Percentiles rank a stretch among this genome's conserved stretches.
Evolutionary conservation across 2,329 filamentous ascomycete genomes (phyloP).

Genomic region (Cyphellophora europaea): DNA sequence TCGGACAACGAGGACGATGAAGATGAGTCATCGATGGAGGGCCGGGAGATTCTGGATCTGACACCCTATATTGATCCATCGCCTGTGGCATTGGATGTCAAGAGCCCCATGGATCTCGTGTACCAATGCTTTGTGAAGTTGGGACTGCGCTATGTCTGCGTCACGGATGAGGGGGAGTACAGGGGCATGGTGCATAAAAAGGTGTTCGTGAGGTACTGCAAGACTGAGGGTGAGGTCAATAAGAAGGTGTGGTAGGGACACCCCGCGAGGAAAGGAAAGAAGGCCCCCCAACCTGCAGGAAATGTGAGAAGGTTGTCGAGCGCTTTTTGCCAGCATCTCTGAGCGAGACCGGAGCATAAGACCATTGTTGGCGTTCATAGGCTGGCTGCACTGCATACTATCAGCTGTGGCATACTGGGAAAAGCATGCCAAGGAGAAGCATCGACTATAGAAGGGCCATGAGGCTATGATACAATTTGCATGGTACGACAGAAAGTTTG

Average conservation of each 20-base stretch:
- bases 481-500: no score
- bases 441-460: no score
- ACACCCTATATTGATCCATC: conserved; percentile 87
- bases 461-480: no score
- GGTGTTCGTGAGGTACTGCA: conserved; percentile 88
- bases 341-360: no score
- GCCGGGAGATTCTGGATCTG: conserved; percentile 66
- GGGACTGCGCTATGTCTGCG: conserved; percentile 85
- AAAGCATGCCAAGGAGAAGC: no score
- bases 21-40: conserved; percentile 36
- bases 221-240: conserved; percentile 69
- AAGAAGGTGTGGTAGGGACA: no score
- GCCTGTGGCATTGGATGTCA: conserved; percentile 78
- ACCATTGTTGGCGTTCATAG: no score
- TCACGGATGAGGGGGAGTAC: conserved; percentile 73
- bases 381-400: no score
- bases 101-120: conserved; percentile 85
- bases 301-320: conserved; percentile 10
- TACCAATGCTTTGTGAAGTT: conserved; percentile 96
- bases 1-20: conserved; percentile 50
- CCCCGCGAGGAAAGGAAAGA: no score
- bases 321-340: no score
- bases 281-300: no score
- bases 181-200: conserved; percentile 96
- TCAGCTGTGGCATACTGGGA: no score